These are phyloP conservation scores for Erythrophleum ivorense DNA, from an alignment of 331 rosid genomes.

Conservation along the genomic window DNA sequence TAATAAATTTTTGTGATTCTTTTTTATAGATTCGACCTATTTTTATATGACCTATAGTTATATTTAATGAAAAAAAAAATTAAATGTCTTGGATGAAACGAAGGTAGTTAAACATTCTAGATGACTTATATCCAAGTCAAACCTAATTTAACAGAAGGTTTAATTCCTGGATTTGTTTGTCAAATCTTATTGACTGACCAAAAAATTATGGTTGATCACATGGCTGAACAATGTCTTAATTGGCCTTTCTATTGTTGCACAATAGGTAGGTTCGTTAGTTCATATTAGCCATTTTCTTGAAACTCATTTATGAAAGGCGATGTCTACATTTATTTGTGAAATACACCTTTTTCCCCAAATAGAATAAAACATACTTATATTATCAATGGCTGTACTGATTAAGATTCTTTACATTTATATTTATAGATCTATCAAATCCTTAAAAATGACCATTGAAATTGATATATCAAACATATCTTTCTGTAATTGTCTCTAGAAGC, in stretches of 20 bases:
- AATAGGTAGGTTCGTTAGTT: not conserved
- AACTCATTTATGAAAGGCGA: constrained; percentile 34
- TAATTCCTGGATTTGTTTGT: no score
- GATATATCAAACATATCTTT: constrained; percentile 18
- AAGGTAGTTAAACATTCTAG: no score
- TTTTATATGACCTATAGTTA: no score
- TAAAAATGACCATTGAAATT: constrained; percentile 20
- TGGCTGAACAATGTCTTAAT: not conserved
- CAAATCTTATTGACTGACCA: no score
- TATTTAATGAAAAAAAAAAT: no score
- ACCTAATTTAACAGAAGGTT: no score
- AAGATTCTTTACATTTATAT: not conserved
- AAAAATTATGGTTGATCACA: no score
- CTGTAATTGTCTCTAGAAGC: not conserved
- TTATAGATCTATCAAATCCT: not conserved
- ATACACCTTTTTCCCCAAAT: not conserved
- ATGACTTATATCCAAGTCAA: no score
- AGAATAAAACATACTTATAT: constrained; percentile 5
- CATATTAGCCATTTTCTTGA: not conserved
- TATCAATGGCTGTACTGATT: not conserved
- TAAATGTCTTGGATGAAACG: no score
- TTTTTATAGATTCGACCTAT: no score
- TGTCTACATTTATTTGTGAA: not conserved
- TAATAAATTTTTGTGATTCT: no score
- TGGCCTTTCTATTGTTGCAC: not conserved